These are phyloP conservation scores for Lactarius tabidus DNA, from an alignment of 768 basidiomycete genomes.

Conservation along the genomic window DNA sequence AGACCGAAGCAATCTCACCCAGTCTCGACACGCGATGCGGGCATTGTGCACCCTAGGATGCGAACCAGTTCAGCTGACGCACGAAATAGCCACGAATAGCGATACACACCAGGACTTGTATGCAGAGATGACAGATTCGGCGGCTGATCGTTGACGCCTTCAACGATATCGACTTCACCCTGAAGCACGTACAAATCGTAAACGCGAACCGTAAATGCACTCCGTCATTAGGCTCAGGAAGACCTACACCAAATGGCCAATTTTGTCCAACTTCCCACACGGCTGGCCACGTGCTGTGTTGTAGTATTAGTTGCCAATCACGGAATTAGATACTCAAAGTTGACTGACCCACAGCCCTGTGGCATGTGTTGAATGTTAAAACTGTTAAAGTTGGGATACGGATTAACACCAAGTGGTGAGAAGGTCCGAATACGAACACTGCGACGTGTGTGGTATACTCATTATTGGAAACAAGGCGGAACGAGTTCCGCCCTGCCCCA, in stretches of 20 bases:
- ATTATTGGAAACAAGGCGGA: slow-evolving; percentile 52
- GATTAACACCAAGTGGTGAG: slow-evolving; percentile 10
- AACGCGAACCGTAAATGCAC: slow-evolving; percentile 9
- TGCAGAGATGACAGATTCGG: slow-evolving; percentile 55
- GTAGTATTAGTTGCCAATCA: slow-evolving; percentile 5
- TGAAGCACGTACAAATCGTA: slow-evolving; percentile 29
- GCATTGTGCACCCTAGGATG: slow-evolving; percentile 53
- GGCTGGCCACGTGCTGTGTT: slow-evolving; percentile 47
- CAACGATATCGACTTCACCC: slow-evolving; percentile 53
- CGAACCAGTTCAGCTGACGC: background rate
- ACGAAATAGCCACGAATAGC: background rate
- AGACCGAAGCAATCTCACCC: slow-evolving; percentile 36
- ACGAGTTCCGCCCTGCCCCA: slow-evolving; percentile 56
- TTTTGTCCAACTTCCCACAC: slow-evolving; percentile 48
- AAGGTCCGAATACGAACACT: slow-evolving; percentile 38
- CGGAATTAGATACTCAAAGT: slow-evolving; percentile 15
- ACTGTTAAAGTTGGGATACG: slow-evolving; percentile 24
- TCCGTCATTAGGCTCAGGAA: background rate
- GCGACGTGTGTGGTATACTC: slow-evolving; percentile 50
- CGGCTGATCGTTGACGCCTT: slow-evolving; percentile 54
- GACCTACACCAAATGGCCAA: slow-evolving; percentile 47
- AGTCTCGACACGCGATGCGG: slow-evolving; percentile 39
- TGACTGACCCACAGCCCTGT: slow-evolving; percentile 48
- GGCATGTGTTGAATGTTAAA: slow-evolving; percentile 59
- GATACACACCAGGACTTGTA: slow-evolving; percentile 37